phyloP scores from a whole-genome alignment of 192 early-diverging fungal genomes.

The Paraglomus brasilianum region DNA sequence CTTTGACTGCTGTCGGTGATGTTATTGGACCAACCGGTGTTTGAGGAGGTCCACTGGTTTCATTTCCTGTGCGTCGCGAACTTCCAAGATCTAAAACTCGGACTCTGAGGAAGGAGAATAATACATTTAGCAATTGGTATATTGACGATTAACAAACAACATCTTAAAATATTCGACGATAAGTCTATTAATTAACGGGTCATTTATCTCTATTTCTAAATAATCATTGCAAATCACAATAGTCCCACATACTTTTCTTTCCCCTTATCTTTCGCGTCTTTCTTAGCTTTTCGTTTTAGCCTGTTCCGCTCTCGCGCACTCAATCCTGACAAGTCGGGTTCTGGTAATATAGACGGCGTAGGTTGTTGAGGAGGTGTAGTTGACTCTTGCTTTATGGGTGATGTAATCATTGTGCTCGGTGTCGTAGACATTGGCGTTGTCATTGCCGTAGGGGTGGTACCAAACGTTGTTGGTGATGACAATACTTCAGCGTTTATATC shows the following conservation, averaged over 20 bases:
- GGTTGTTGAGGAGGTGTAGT: slow-evolving; percentile 33
- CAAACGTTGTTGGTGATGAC: slow-evolving; percentile 28
- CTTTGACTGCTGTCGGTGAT: slow-evolving; percentile 27
- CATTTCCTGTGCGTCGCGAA: slow-evolving; percentile 32
- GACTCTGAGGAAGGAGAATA: slow-evolving; percentile 36
- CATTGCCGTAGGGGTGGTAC: slow-evolving; percentile 6
- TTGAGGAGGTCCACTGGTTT: slow-evolving; percentile 33
- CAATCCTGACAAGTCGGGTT: slow-evolving; percentile 72
- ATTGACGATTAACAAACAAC: neutral
- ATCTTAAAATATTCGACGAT: neutral
- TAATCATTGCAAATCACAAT: neutral
- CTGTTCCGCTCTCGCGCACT: slow-evolving; percentile 86
- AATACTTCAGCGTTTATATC: slow-evolving; percentile 56
- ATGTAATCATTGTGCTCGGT: slow-evolving; percentile 23
- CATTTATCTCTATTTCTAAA: neutral
- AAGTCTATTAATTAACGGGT: too few relatives aligned
- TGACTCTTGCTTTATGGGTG: slow-evolving; percentile 33
- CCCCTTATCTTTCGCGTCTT: slow-evolving; percentile 70
- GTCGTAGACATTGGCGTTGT: slow-evolving; percentile 5
- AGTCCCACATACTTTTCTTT: slow-evolving; percentile 66
- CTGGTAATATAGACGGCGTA: slow-evolving; percentile 32
- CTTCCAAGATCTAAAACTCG: slow-evolving; percentile 46
- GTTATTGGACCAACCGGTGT: slow-evolving; percentile 18
- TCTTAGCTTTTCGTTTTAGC: slow-evolving; percentile 85
- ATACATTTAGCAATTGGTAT: neutral